Evolutionary conservation across 148 eudicot species (phyloP), one percentile per base, ranked within the genome.

Genomic region (Silene conica): DNA sequence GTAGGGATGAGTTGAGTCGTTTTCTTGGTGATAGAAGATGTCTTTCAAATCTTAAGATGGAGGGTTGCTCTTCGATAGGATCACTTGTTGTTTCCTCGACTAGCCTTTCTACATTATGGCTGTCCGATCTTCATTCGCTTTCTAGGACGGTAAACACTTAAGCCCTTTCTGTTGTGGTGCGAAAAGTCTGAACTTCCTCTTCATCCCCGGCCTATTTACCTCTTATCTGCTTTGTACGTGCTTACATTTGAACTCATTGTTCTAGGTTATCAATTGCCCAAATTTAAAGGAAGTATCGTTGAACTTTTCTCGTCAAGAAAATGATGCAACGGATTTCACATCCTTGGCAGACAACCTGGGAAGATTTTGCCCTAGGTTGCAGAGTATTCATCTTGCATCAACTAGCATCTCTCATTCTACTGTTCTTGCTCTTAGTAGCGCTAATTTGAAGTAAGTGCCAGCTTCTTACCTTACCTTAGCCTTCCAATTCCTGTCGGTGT

Each of bases 1-100:
- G 79, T 79, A 95, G 99, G 80, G 99, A 95, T 87, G 99, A 95
- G 76, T 75, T 95, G 69, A 81, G 89, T 38, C 96, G 97, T 72
- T 95, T 95, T 83, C 85, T 92, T 73, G 89, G 96, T 67, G 97
- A 92, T 45, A 95, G 81, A 77, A 82, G 89, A 59, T 82, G 80
- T 78, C 94, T 95, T 64, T 73, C 92, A 60, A 90, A 83, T 81
- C 85, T 95, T 72, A 95, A 92, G 82, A 87, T 95, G 90, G 97
- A 95, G 83, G 96, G 97, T 20, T 92, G 97, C 86, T 79, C 83
- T 59, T 84, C 83, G 78, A 81, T 95, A 64, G 89, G 97, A 70
- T 82, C 89, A 26, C 80, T 92, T 61, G 48, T 76, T 72, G 78
- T 92, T 73, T 82, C 86, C 76, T 95, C 99, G 31, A 79, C 83